Evolutionary conservation across 148 eudicot genomes (phyloP).

Genomic region (Amaranthus cruentus): DNA sequence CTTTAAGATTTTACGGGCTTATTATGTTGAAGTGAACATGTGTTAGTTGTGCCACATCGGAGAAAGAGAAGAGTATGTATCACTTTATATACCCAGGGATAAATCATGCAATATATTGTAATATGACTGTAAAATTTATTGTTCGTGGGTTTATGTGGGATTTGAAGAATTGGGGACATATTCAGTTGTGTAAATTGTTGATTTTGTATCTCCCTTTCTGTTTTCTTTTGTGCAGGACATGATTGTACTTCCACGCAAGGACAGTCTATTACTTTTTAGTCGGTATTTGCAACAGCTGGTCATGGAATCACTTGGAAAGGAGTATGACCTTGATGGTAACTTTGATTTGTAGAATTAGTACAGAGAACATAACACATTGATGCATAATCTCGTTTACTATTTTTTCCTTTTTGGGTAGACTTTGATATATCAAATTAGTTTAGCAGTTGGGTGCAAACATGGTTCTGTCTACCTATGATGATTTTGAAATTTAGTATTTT

Average conservation of each 20-base stretch:
- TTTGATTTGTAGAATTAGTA: background rate
- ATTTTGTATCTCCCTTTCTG: background rate
- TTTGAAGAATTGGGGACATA: conserved; percentile 1
- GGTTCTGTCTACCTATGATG: too few relatives aligned
- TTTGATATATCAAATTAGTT: too few relatives aligned
- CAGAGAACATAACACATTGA: too few relatives aligned
- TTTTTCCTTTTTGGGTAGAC: too few relatives aligned
- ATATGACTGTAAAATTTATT: conserved; percentile 7
- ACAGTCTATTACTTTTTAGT: conserved; percentile 88
- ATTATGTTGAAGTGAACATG: too few relatives aligned
- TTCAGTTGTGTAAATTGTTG: conserved; percentile 3
- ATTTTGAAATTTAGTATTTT: too few relatives aligned
- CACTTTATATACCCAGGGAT: too few relatives aligned
- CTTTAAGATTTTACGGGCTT: too few relatives aligned
- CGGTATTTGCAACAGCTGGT: conserved; percentile 95
- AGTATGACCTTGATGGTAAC: conserved; percentile 93
- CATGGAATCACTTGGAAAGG: conserved; percentile 97
- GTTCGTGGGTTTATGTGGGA: conserved; percentile 5
- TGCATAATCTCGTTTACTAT: too few relatives aligned
- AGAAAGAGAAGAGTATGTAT: too few relatives aligned
- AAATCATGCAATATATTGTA: background rate
- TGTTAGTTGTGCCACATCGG: too few relatives aligned
- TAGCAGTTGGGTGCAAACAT: too few relatives aligned
- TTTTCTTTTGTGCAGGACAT: conserved; percentile 54
- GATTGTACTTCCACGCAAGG: conserved; percentile 99